phyloP scores from a whole-genome alignment of 352 stramenopile genomes.

The Phytophthora tentaculata region DNA sequence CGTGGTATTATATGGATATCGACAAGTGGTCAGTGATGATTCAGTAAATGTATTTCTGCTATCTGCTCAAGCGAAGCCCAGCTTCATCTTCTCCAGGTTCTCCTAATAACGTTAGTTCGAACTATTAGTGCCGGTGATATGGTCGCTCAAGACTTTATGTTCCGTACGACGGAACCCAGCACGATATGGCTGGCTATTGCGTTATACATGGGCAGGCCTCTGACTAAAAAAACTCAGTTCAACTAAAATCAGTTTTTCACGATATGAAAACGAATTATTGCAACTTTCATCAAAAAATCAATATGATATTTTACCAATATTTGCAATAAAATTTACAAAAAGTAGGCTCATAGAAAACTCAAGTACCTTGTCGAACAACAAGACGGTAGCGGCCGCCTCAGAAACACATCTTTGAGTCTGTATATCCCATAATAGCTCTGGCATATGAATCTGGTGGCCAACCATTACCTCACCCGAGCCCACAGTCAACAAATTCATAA shows the following conservation, averaged over 20 bases:
- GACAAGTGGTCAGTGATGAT: no score
- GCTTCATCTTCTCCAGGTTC: no score
- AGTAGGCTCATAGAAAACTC: neutral
- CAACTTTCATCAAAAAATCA: neutral
- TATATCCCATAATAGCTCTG: neutral
- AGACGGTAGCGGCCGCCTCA: neutral
- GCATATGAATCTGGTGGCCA: neutral
- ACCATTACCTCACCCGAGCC: neutral
- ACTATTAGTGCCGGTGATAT: no score
- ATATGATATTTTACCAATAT: neutral
- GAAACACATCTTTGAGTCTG: neutral
- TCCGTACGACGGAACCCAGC: no score
- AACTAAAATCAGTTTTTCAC: constrained; percentile 10
- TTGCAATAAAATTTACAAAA: constrained; percentile 8
- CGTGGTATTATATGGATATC: no score
- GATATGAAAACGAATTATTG: constrained; percentile 10
- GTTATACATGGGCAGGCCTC: neutral
- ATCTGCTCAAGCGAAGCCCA: no score
- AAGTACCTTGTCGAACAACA: neutral
- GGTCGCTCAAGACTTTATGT: no score
- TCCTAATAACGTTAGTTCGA: no score
- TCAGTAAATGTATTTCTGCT: no score
- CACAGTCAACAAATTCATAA: neutral
- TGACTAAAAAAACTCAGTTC: constrained; percentile 16
- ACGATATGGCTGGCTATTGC: no score